Conservation (phyloP, 176 grass and related monocot genomes). For the Rhynchospora tenuis region DNA sequence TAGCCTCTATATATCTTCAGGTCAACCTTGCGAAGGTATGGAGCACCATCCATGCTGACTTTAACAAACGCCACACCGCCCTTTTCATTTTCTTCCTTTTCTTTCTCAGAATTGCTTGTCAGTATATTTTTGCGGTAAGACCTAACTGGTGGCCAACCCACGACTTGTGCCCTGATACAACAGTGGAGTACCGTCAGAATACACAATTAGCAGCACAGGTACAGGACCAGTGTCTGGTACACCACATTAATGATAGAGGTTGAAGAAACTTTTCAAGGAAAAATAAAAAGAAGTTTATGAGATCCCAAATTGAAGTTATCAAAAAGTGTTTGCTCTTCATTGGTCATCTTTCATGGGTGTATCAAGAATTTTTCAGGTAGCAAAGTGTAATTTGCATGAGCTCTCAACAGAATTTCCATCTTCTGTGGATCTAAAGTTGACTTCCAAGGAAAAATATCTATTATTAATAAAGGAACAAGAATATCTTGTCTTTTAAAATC, state of each 20-base stretch:
- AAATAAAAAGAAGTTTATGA: not conserved
- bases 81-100: slow-evolving; percentile 29
- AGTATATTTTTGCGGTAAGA: slow-evolving; percentile 37
- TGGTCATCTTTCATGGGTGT: not conserved
- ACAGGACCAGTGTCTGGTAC: not conserved
- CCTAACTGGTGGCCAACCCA: slow-evolving; percentile 42
- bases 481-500: not conserved
- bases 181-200: not conserved
- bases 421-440: not conserved
- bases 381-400: not conserved
- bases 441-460: not conserved
- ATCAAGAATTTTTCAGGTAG: not conserved
- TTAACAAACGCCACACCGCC: slow-evolving; percentile 30
- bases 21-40: slow-evolving; percentile 42
- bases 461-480: slow-evolving; percentile 2
- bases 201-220: not conserved
- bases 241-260: not conserved
- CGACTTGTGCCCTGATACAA: slow-evolving; percentile 34
- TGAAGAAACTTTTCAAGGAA: not conserved
- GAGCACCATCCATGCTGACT: slow-evolving; percentile 43
- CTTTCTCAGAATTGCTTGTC: slow-evolving; percentile 31
- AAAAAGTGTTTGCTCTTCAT: not conserved
- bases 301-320: not conserved
- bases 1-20: slow-evolving; percentile 36
- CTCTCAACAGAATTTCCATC: not conserved